These are phyloP conservation scores for Aspergillus sp. DNA, from an alignment of 2,329 filamentous ascomycete species.

Conservation along the genomic window DNA sequence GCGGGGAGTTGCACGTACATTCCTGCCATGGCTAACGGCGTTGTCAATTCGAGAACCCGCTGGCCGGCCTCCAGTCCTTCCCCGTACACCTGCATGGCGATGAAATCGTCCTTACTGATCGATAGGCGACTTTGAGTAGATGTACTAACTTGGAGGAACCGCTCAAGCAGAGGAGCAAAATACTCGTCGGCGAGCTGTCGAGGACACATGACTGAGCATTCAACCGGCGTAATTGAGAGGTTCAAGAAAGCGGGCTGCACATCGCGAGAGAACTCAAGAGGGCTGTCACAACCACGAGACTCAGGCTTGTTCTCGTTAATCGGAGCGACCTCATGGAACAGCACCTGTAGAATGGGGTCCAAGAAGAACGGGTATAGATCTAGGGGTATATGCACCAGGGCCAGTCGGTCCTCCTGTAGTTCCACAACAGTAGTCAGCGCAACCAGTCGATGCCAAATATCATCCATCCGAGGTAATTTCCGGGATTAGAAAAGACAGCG, in stretches of 20 bases:
- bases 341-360: slow-evolving; percentile 80
- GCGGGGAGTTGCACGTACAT: slow-evolving; percentile 55
- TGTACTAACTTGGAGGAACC: slow-evolving; percentile 52
- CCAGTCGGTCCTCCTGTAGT: slow-evolving; percentile 76
- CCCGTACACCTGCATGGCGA: slow-evolving; percentile 85
- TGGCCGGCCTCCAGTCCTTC: slow-evolving; percentile 89
- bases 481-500: not conserved
- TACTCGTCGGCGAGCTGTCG: slow-evolving; percentile 70
- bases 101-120: slow-evolving; percentile 80
- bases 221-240: slow-evolving; percentile 85
- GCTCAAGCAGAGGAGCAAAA: slow-evolving; percentile 69
- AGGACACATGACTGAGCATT: slow-evolving; percentile 90
- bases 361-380: slow-evolving; percentile 74
- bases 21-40: slow-evolving; percentile 83
- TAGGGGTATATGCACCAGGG: slow-evolving; percentile 86
- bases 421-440: slow-evolving; percentile 19
- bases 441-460: slow-evolving; percentile 8
- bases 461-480: not conserved
- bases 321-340: slow-evolving; percentile 62
- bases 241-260: slow-evolving; percentile 80
- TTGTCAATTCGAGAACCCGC: slow-evolving; percentile 86
- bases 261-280: slow-evolving; percentile 39
- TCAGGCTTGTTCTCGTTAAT: slow-evolving; percentile 42
- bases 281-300: slow-evolving; percentile 31
- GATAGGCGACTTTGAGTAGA: slow-evolving; percentile 56